A percentile compares a stretch with the other conserved stretches of the same genome.
phyloP scores from a whole-genome alignment of 2,329 filamentous ascomycete genomes.

The Chalaropsis thielavioides region DNA sequence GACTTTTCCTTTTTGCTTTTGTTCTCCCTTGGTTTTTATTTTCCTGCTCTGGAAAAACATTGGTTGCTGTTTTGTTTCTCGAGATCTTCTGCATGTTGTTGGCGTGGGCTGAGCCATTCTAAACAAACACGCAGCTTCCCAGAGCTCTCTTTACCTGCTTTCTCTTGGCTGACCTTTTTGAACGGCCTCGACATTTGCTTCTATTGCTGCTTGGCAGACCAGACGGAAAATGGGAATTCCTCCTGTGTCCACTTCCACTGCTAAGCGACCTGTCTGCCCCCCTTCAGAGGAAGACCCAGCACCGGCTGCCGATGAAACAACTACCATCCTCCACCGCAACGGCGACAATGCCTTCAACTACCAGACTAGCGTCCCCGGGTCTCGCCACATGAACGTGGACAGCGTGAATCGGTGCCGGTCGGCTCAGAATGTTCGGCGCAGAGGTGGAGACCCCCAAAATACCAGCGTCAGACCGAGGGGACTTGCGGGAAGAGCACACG shows the following conservation, averaged over 20 bases:
- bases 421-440: background rate
- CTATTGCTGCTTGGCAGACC: background rate
- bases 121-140: background rate
- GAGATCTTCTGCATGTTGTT: background rate
- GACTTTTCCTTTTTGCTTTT: background rate
- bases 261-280: slow-evolving; percentile 2
- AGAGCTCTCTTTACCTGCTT: background rate
- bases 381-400: background rate
- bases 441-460: background rate
- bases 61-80: background rate
- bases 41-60: background rate
- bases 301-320: slow-evolving; percentile 15
- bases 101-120: background rate
- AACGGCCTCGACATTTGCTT: background rate
- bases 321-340: slow-evolving; percentile 10
- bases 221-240: background rate
- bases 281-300: background rate
- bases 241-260: background rate
- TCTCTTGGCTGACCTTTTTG: background rate
- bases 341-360: slow-evolving; percentile 10
- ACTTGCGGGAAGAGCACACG: background rate
- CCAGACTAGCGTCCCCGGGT: slow-evolving; percentile 8
- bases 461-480: background rate
- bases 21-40: background rate
- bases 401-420: slow-evolving; percentile 3